Base-by-base conservation (phyloP, 2,329 filamentous ascomycete species). In the Monilinia laxa region DNA sequence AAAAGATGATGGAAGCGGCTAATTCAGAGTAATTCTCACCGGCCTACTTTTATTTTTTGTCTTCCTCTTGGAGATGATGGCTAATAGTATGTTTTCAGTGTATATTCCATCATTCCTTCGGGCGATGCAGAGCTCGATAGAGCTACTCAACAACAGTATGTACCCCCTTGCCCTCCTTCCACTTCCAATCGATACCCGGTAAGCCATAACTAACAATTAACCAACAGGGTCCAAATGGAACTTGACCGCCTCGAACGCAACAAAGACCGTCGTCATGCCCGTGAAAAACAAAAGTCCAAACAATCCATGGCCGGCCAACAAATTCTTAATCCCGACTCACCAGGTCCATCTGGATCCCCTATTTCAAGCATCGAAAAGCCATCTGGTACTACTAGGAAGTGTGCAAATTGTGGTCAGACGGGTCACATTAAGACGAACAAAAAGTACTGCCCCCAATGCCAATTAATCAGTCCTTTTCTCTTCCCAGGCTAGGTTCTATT, bases 401-500 rank as follows among this genome's bases (percentile, higher is more conserved):
- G 95, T 80, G 95, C 95, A 72, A 98, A 97, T 79, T 99, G 95
- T 80, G 95, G 95, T 62, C 91, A 95, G 78, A 90, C 96, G 65
- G 95, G 95, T 42, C 95, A 99, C 76, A 99, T 99, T 83, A 97
- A 97, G 80, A 98, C 94, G 58, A 98, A 98, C 83, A 96, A 97
- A 82, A 98, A 97, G 92, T 95, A 86, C 70, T 74, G 70, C 18
- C 25, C 64, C 64, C 63, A 62, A 62, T 68, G 62, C 66, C 64
- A 67, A 65, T 47, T 57, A 52, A 40, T 54, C 62, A 64, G 49
- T n/a, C 38, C 35, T 20, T 66, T 58, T 60, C 51, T 62, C 47
- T 66, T 66, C 42, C 25, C 25, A 64, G 18, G 20, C n/a, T 62
- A 62, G 47, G 55, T 38, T 45, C 23, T 62, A 54, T 14, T 52